Evolutionary conservation across 2,329 filamentous ascomycete species (phyloP), one percentile per base, ranked within the genome.

Genomic region (Bipolaris gigantea): DNA sequence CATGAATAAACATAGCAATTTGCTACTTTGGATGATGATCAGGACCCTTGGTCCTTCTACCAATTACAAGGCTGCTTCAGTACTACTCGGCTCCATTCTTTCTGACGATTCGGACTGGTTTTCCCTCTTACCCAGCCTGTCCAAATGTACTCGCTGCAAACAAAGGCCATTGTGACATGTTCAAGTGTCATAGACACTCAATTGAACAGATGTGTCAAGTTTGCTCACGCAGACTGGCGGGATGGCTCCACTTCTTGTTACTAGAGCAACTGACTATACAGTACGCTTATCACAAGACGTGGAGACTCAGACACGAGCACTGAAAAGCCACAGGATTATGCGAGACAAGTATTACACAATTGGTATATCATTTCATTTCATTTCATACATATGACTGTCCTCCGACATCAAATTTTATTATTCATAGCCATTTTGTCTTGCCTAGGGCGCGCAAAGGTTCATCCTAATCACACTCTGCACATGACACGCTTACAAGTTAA

Each of bases 401-500:
- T 46, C 32, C 18, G 19, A 51, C 33, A 35, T 56, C 19, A 35
- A 52, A 52, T 25, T 51, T 44, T 43, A 48, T 52, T 52, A 55
- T 42, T 53, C 53, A 42, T 55, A 27, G 42, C 48, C 23, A 34
- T 47, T 43, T 42, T 45, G n/a, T 36, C 25, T 27, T 39, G 7
- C n/a, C 36, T 35, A 21, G 34, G 36, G 16, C 47, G 13, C 38
- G 15, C 33, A 33, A 40, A n/a, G 36, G 30, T 34, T 45, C 40
- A 21, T 48, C 27, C 10, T 34, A 25, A 25, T 36, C 23, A 32
- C 21, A 32, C 19, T 38, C 36, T 42, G 19, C 36, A 18, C 21
- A 34, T 36, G 15, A 34, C 21, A 25, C 36, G 46, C 55, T 57
- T 70, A 74, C 56, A 97, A 79, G 83, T 90, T 92, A 73, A 97